phyloP scores from a whole-genome alignment of 2,329 filamentous ascomycete genomes.

The Myriosclerotinia scirpicola region DNA sequence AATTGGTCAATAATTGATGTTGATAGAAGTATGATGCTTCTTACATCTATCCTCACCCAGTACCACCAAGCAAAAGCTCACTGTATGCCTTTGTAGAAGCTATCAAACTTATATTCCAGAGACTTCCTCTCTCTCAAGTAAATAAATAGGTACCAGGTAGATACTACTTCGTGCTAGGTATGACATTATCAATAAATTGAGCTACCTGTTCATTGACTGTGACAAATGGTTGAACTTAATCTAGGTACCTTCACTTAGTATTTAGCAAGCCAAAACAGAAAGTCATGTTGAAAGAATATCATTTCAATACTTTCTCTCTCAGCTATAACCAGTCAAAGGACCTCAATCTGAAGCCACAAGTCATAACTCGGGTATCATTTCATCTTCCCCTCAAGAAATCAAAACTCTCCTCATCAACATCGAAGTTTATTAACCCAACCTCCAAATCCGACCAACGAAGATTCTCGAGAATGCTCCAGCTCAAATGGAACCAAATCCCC shows the following conservation, averaged over 20 bases:
- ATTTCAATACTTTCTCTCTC: background rate
- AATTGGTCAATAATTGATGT: no score
- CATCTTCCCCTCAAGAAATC: constrained; percentile 14
- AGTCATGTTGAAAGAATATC: background rate
- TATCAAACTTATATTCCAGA: no score
- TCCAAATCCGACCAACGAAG: background rate
- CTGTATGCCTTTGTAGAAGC: no score
- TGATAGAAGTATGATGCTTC: no score
- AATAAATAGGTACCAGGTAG: no score
- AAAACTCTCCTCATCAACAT: constrained; percentile 17
- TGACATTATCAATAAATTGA: background rate
- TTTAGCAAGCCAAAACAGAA: background rate
- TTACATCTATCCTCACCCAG: no score
- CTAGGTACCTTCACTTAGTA: background rate
- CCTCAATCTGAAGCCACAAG: background rate
- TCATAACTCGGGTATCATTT: constrained; percentile 33
- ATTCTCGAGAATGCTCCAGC: background rate
- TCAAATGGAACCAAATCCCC: background rate
- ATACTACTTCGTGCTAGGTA: background rate
- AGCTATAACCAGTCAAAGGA: background rate
- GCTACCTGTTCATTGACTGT: background rate
- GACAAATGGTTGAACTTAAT: background rate
- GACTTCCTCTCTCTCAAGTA: no score
- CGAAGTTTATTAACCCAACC: background rate
- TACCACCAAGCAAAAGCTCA: no score